Evolutionary conservation across 208 protist genomes (phyloP), one percentile per base, ranked within the genome.

Genomic region (Leishmania aethiopica): DNA sequence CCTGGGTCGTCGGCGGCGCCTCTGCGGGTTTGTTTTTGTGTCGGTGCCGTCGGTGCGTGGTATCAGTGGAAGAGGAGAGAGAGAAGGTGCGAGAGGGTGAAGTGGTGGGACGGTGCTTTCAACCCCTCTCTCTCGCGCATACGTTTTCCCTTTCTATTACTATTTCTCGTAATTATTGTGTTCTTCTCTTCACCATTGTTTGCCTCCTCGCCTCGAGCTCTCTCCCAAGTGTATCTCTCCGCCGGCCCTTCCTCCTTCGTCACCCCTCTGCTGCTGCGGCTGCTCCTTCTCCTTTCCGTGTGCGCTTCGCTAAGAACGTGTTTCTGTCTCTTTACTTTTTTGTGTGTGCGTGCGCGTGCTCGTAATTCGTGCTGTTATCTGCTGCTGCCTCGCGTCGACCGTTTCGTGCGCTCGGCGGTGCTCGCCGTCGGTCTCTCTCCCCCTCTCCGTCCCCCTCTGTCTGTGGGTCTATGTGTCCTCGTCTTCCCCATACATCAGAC

Each of bases 151-250:
- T 69, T 69, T 69, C 10, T 8, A 35, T 69, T 42, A 7, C 40
- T 69, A 17, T 40, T 42, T 10, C 37, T 40, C 66, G 19, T 72
- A 70, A 59, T 84, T 45, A n/a, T 45, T 57, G 32, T 32, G 28
- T n/a, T 80, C 13, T n/a, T 80, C 13, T 84, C 72, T 74, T 81
- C 51, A 40, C 47, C 45, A 25, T 69, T n/a, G 57, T 13, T 15
- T 5, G 19, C 22, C 19, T 53, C n/a, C 45, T 49, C n/a, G 4
- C 62, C 32, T 62, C 51, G 7, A 37, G 35, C 42, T 51, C 69
- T 73, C 35, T 47, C 19, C 6, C 7, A 6, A 32, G 28, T 64
- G 59, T 13, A 6, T 10, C 7, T 71, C 35, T n/a, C 37, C 13
- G 13, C 42, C 22, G n/a, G 7, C 4, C 42, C 28, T 74, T n/a